phyloP scores from a whole-genome alignment of 2,329 filamentous ascomycete genomes.

The Hypomyces rosellus region DNA sequence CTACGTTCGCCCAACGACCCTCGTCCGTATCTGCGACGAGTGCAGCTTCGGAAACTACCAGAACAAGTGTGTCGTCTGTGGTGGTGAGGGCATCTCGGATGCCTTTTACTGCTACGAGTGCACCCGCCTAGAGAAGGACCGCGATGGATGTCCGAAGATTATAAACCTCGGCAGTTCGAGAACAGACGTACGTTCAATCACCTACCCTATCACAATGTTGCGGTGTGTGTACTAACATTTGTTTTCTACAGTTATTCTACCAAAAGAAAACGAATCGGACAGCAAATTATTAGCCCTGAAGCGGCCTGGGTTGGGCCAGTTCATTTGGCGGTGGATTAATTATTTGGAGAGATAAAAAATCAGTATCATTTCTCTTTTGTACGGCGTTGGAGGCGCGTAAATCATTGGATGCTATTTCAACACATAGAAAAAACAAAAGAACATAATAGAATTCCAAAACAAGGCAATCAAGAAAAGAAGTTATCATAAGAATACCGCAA shows the following conservation, averaged over 20 bases:
- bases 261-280: constrained; percentile 61
- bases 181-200: constrained; percentile 65
- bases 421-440: background rate
- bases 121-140: constrained; percentile 90
- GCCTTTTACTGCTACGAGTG: constrained; percentile 99
- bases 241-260: constrained; percentile 47
- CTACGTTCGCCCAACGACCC: constrained; percentile 94
- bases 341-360: constrained; percentile 3
- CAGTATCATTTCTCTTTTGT: background rate
- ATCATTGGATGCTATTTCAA: constrained; percentile 10
- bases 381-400: constrained; percentile 13
- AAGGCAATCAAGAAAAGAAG: background rate
- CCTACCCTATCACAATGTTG: constrained; percentile 18
- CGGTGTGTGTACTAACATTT: background rate
- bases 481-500: background rate
- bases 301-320: constrained; percentile 45
- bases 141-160: constrained; percentile 98
- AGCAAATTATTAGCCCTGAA: constrained; percentile 44
- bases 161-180: constrained; percentile 94
- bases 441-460: background rate
- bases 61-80: constrained; percentile 99
- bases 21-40: constrained; percentile 98
- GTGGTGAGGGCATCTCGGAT: constrained; percentile 95
- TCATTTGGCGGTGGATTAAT: constrained; percentile 7
- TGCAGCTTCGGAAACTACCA: constrained; percentile 99